Evolutionary conservation across 306 rosid species (phyloP).

Genomic region (Cicer pinnatifidum): DNA sequence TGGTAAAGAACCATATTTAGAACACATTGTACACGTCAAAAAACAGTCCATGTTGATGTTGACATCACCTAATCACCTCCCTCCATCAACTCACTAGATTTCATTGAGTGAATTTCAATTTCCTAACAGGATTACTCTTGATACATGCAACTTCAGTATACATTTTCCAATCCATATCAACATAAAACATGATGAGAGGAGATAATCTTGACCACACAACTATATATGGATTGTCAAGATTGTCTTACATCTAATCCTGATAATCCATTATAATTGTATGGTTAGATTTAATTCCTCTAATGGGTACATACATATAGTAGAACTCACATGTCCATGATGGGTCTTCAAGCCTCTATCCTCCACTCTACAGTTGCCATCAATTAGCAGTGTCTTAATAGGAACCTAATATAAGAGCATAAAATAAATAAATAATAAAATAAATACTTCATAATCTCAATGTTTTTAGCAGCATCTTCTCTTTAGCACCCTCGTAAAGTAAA

Average conservation of each 20-base stretch:
- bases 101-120: conserved; percentile 10
- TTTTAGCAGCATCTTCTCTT: conserved; percentile 34
- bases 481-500: conserved; percentile 6
- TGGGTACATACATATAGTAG: conserved; percentile 15
- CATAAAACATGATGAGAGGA: conserved; percentile 1
- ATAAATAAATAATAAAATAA: conserved; percentile 30
- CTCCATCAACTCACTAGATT: conserved; percentile 22
- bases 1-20: conserved; percentile 25
- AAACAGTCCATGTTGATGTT: conserved; percentile 25
- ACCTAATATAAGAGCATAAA: conserved; percentile 58
- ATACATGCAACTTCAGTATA: conserved; percentile 20
- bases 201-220: conserved; percentile 24
- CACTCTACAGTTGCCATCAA: conserved; percentile 99
- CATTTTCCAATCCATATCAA: conserved; percentile 9
- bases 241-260: conserved; percentile 15
- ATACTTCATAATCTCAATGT: conserved; percentile 9
- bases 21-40: conserved; percentile 16
- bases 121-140: conserved; percentile 30
- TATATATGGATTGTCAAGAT: conserved; percentile 4
- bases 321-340: conserved; percentile 96
- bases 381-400: conserved; percentile 84
- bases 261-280: conserved; percentile 20
- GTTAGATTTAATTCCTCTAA: conserved; percentile 21
- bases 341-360: conserved; percentile 99
- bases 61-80: conserved; percentile 17